These are phyloP conservation scores for Venturiaceae sp. DNA, from an alignment of 2,329 filamentous ascomycete genomes.

Conservation along the genomic window DNA sequence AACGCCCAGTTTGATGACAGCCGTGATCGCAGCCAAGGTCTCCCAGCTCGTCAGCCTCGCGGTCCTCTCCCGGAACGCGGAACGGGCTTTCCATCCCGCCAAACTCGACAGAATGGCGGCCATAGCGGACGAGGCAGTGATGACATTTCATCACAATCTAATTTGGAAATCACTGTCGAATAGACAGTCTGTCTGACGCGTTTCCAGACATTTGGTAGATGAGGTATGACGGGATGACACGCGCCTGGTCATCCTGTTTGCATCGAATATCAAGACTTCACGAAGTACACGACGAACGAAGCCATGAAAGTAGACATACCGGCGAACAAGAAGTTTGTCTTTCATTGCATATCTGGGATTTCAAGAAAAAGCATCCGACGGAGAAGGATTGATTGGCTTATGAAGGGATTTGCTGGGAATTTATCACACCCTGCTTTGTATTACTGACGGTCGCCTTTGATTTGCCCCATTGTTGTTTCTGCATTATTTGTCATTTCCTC, in stretches of 20 bases:
- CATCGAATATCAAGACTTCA: slow-evolving; percentile 9
- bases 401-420: not conserved
- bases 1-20: slow-evolving; percentile 42
- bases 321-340: not conserved
- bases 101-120: slow-evolving; percentile 45
- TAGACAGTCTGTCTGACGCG: not conserved
- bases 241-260: not conserved
- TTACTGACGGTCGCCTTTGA: slow-evolving; percentile 3
- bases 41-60: slow-evolving; percentile 52
- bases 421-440: slow-evolving; percentile 2
- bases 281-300: slow-evolving; percentile 19
- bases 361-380: slow-evolving; percentile 8
- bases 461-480: not conserved
- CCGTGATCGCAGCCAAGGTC: slow-evolving; percentile 33
- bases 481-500: not conserved
- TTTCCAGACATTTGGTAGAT: not conserved
- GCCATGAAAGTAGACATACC: slow-evolving; percentile 13
- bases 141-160: slow-evolving; percentile 50
- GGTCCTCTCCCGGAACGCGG: slow-evolving; percentile 52
- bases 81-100: slow-evolving; percentile 38
- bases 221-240: not conserved
- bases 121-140: slow-evolving; percentile 54
- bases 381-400: slow-evolving; percentile 5
- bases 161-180: slow-evolving; percentile 52
- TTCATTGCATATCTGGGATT: slow-evolving; percentile 7